Base-by-base conservation (phyloP, 768 basidiomycete species). In the Collybia sordida region DNA sequence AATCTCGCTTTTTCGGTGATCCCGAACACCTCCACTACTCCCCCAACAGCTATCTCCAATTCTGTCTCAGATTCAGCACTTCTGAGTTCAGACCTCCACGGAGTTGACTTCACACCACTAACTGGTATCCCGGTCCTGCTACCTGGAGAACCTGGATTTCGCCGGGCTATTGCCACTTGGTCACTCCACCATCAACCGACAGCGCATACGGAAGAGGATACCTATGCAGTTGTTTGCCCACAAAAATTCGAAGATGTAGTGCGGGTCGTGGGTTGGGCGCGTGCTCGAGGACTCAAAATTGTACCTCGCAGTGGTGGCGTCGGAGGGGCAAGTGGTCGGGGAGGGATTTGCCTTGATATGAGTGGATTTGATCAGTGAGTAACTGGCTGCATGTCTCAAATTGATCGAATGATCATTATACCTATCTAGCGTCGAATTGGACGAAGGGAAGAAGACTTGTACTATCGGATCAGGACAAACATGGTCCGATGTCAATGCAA, bases 61-160 rank as follows among this genome's bases (percentile, higher is more conserved):
- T 9, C 25, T 27, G 25, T 9, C 25, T 9, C 25, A 9, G 9
- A 9, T 27, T 9, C 9, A 9, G 25, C 4, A 27, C 25, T 27
- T 27, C 25, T 27, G 9, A 27, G 25, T 9, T 27, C 25, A 4
- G 4, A 27, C 25, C 5, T 27, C 4, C 42, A 44, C 24, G 25
- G 25, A 5, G 25, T 44, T 18, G 42, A 23, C n/a, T 48, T 62
- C 63, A 56, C 39, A 19, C 31, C 42, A 4, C 24, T 44, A 3
- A 31, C 12, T 31, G 42, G 42, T 17, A 44, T 44, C 17, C 42
- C 42, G 8, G 42, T 44, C 24, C 27, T 44, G 4, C 42, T 44
- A 17, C 42, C 42, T n/a, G 19, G 18, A n/a, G 24, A 44, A 3
- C n/a, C 27, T 4, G 42, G 42, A 5, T 44, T 44, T 25, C 24